Conservation (phyloP, 2,329 filamentous ascomycete genomes). For the Didymella segeticola region DNA sequence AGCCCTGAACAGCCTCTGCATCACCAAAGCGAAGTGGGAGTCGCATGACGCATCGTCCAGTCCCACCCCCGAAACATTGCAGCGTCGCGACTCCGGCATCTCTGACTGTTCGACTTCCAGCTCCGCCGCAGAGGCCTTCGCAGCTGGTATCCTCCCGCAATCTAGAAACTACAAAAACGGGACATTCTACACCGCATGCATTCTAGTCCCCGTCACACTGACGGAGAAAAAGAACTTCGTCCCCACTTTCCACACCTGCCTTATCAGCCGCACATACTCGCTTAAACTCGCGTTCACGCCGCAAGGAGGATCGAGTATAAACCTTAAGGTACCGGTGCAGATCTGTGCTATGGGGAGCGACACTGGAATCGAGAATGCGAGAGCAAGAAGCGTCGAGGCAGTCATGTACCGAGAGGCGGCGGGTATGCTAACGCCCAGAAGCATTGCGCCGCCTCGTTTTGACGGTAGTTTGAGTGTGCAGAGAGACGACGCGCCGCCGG, state of each 20-base stretch:
- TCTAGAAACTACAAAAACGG: conserved; percentile 51
- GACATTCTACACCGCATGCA: conserved; percentile 66
- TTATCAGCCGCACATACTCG: conserved; percentile 68
- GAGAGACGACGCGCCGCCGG: conserved; percentile 38
- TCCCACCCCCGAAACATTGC: conserved; percentile 29
- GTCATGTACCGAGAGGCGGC: conserved; percentile 34
- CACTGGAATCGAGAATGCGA: conserved; percentile 42
- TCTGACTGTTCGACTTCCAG: conserved; percentile 42
- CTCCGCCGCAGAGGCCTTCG: conserved; percentile 25
- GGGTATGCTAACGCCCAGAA: conserved; percentile 47
- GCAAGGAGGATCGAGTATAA: conserved; percentile 42
- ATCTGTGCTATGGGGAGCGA: conserved; percentile 50
- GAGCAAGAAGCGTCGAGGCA: conserved; percentile 39
- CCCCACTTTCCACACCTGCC: conserved; percentile 74
- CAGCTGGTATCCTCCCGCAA: conserved; percentile 41
- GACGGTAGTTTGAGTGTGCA: conserved; percentile 2
- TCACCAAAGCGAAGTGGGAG: conserved; percentile 64
- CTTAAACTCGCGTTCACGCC: conserved; percentile 66
- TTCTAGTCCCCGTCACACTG: conserved; percentile 69
- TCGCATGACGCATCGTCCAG: conserved; percentile 51
- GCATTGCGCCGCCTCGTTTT: conserved; percentile 39
- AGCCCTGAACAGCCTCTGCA: conserved; percentile 61
- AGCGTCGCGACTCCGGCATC: conserved; percentile 52
- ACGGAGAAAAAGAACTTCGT: conserved; percentile 67
- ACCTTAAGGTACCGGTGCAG: conserved; percentile 56